phyloP scores from a whole-genome alignment of 352 stramenopile genomes.

The Globisporangium orthogonon region DNA sequence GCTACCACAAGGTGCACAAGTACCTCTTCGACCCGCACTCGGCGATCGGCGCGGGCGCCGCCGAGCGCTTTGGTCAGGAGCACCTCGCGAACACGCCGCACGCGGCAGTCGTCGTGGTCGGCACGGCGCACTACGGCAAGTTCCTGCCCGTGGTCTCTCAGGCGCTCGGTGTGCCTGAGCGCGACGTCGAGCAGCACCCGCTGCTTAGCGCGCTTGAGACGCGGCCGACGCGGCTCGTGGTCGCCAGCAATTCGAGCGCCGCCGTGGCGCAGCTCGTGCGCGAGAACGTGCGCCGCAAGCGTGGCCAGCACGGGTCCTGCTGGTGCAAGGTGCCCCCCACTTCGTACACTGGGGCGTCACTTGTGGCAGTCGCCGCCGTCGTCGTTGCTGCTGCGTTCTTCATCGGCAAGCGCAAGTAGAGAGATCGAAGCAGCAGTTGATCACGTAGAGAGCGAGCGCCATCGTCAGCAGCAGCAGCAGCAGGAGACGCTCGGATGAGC shows the following conservation, averaged over 20 bases:
- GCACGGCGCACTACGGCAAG: conserved; percentile 97
- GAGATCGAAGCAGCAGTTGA: too few species aligned
- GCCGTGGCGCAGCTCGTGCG: conserved; percentile 58
- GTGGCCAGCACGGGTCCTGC: conserved; percentile 3
- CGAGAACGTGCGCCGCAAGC: conserved; percentile 19
- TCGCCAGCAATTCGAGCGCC: conserved; percentile 57
- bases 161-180: conserved; percentile 75
- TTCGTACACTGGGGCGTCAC: conserved; percentile 22
- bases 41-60: conserved; percentile 92
- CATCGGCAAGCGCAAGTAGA: conserved; percentile 29
- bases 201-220: conserved; percentile 71
- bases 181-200: conserved; percentile 64
- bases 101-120: conserved; percentile 89
- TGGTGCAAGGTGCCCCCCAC: conserved; percentile 14
- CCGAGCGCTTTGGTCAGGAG: conserved; percentile 70
- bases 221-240: conserved; percentile 52
- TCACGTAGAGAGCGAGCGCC: too few species aligned
- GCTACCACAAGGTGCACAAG: conserved; percentile 87
- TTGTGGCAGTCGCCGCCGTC: conserved; percentile 26
- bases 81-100: conserved; percentile 50
- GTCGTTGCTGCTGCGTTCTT: conserved; percentile 28
- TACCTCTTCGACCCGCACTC: conserved; percentile 98
- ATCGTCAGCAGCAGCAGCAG: not conserved
- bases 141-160: conserved; percentile 92
- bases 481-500: not conserved